Evolutionary conservation across 331 rosid species (phyloP).

Genomic region (Quercus phellos): DNA sequence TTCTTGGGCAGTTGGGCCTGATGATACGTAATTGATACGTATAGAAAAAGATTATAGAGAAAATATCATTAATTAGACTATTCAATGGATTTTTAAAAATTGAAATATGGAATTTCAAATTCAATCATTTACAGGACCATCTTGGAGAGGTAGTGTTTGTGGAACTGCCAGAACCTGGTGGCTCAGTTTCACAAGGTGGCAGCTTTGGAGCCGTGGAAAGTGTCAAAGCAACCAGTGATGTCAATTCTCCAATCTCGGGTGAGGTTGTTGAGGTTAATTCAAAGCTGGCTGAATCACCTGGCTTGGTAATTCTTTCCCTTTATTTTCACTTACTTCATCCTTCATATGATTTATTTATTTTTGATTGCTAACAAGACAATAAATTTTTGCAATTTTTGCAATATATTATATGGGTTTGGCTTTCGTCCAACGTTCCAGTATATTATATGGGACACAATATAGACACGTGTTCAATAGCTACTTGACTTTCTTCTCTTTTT

Average conservation of each 20-base stretch:
- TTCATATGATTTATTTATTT: no score
- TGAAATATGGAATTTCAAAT: not conserved
- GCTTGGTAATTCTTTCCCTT: conserved; percentile 50
- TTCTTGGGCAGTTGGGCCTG: not conserved
- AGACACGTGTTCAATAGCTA: no score
- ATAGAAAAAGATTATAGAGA: not conserved
- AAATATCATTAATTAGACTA: not conserved
- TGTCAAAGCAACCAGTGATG: conserved; percentile 94
- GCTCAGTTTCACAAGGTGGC: conserved; percentile 41
- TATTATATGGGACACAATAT: no score
- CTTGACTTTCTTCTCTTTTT: no score
- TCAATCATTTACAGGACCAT: conserved; percentile 60
- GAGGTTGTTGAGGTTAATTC: conserved; percentile 74
- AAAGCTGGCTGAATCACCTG: conserved; percentile 62
- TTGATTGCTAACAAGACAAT: no score
- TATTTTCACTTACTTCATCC: not conserved
- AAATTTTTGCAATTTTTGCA: no score
- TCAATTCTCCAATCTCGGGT: conserved; percentile 89
- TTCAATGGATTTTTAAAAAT: not conserved
- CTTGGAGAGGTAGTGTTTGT: conserved; percentile 95
- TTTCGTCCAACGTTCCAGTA: no score
- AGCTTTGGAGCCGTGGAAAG: conserved; percentile 93
- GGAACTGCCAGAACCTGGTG: conserved; percentile 76
- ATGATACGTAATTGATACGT: not conserved
- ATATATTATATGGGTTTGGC: no score